Evolutionary conservation across 1,284 basidiomycete genomes (phyloP), one percentile per base, ranked within the genome.

Genomic region (Mycosarcoma maydis): DNA sequence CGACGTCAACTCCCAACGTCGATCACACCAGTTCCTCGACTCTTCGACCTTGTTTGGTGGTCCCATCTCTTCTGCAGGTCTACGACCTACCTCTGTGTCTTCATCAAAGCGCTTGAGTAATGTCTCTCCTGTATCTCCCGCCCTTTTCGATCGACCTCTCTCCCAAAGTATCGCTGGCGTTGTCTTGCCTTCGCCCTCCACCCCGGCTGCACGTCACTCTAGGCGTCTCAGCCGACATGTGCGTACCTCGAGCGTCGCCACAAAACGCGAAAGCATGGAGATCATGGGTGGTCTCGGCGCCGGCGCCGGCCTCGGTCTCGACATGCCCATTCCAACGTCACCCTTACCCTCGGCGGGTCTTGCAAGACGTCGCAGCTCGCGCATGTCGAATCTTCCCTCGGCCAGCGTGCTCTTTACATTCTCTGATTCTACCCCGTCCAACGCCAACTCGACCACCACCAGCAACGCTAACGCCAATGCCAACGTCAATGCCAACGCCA

Each of bases 201-300:
- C 45, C 6, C 40, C 71, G 13, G 23, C 33, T 6, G 33, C 43
- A n/a, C 52, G 43, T 32, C 71, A 75, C 36, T 51, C 57, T 4
- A 59, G 72, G 19, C 59, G 68, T 23, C 59, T 59, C 22, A 71
- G 67, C 27, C 72, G 76, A 20, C 77, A 78, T 44, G 57, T 60
- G 2, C 67, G 77, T n/a, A 69, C 57, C n/a, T 41, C 59, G 1
- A 74, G 72, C 51, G 61, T 78, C 2, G 32, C 73, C 6, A 78
- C 77, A 24, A 68, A 70, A 27, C 68, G 75, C n/a, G 73, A 78
- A 33, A 76, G 73, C 48, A 76, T 78, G 58, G 77, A 78, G 51
- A 72, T 78, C 50, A 78, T 78, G 75, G 72, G 73, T 20, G 76
- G 76, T 36, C 27, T 78, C 30, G 59, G 59, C 29, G 62, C 76